phyloP scores from a whole-genome alignment of 2,329 filamentous ascomycete species.

The Dothidotthia symphoricarpi region DNA sequence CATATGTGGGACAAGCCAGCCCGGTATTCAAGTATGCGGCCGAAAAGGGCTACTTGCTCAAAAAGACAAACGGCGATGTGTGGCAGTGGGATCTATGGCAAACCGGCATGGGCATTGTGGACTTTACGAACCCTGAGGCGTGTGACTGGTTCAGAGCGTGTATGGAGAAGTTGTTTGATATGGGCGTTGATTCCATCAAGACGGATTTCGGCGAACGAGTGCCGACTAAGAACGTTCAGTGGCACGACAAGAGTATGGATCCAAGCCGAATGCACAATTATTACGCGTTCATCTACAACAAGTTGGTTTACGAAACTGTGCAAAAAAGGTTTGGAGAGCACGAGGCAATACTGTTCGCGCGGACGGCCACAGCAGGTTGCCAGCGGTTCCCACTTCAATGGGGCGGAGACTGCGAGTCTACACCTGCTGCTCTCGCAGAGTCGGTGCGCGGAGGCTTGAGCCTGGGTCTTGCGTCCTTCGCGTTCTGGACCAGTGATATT shows the following conservation, averaged over 20 bases:
- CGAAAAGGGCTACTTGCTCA: constrained; percentile 66
- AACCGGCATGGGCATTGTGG: constrained; percentile 71
- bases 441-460: constrained; percentile 65
- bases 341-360: constrained; percentile 65
- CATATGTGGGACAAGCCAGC: constrained; percentile 69
- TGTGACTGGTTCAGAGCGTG: constrained; percentile 63
- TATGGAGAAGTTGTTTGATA: constrained; percentile 63
- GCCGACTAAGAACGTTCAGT: constrained; percentile 63
- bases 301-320: constrained; percentile 65
- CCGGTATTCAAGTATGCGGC: constrained; percentile 64
- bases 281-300: constrained; percentile 73
- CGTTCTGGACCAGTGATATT: constrained; percentile 70
- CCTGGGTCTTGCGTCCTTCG: constrained; percentile 63
- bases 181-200: constrained; percentile 70
- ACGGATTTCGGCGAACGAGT: constrained; percentile 75
- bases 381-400: constrained; percentile 65
- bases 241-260: constrained; percentile 60
- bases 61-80: constrained; percentile 65
- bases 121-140: constrained; percentile 71
- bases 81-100: constrained; percentile 80
- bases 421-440: constrained; percentile 70
- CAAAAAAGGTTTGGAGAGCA: constrained; percentile 52
- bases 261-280: constrained; percentile 72
- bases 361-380: constrained; percentile 64
- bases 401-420: constrained; percentile 75